phyloP scores from a whole-genome alignment of 2,329 filamentous ascomycete genomes.

The Keithomyces neogunnii region DNA sequence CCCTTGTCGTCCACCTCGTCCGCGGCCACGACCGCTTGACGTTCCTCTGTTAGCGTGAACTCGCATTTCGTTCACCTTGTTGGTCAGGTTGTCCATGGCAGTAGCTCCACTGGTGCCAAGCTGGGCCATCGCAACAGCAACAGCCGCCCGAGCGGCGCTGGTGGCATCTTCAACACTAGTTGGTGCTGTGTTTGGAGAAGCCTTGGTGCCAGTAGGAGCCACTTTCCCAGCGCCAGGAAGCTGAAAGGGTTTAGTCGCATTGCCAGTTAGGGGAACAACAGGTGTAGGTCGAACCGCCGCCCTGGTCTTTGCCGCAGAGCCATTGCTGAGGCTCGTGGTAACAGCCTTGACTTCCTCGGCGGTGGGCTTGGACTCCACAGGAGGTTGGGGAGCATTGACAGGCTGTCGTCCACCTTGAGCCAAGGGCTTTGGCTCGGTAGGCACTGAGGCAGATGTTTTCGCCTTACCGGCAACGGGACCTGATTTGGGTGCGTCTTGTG shows the following conservation, averaged over 20 bases:
- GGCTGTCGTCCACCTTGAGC: constrained; percentile 38
- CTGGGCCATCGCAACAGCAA: constrained; percentile 74
- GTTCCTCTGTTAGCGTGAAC: constrained; percentile 47
- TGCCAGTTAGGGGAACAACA: constrained; percentile 54
- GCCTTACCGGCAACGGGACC: constrained; percentile 40
- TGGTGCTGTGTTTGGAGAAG: constrained; percentile 25
- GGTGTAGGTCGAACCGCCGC: constrained; percentile 48
- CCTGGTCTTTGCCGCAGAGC: constrained; percentile 24
- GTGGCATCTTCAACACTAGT: constrained; percentile 56
- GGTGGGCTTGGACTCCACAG: constrained; percentile 61
- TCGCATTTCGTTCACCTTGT: constrained; percentile 71
- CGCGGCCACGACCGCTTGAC: constrained; percentile 40
- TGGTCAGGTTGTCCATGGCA: constrained; percentile 61
- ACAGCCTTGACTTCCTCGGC: constrained; percentile 32
- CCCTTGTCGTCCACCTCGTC: constrained; percentile 35
- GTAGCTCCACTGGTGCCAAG: constrained; percentile 39
- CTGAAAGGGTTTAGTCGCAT: constrained; percentile 29
- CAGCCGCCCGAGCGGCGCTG: constrained; percentile 65
- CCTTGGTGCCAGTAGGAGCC: constrained; percentile 25
- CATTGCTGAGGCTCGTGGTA: constrained; percentile 33
- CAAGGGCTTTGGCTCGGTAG: constrained; percentile 44
- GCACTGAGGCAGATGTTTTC: constrained; percentile 36
- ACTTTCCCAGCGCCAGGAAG: constrained; percentile 20
- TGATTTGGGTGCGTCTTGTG: constrained; percentile 33
- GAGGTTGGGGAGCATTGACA: constrained; percentile 50